Base-by-base conservation (phyloP, 257 asterid species). In the Solanum okadae region DNA sequence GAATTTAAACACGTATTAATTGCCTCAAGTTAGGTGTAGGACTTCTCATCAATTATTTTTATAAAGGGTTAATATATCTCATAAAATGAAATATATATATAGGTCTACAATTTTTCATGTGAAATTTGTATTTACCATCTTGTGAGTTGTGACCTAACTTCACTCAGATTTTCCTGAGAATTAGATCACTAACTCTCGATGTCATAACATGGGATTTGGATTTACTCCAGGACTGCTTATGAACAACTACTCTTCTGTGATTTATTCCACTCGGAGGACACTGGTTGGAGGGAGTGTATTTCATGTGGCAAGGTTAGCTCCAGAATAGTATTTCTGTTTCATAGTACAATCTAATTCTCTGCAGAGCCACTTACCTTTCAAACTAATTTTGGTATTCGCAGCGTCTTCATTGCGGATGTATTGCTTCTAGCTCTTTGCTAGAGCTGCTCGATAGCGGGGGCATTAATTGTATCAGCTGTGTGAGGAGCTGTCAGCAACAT, bases 381-480 rank as follows among this genome's bases (percentile, higher is more conserved):
- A 42, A 5, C 70, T 87, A 31, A 76, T 33, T 87, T 84, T 78
- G 44, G 38, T 65, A 83, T 89, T 90, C 88, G 90, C 95, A 96
- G 99, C 95, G 92, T 91, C 97, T 96, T 93, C 99, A 96, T 85
- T 96, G 98, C 90, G 99, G 99, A 81, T 96, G 99, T 93, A 89
- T 95, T 92, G 98, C 98, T 88, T 95, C 99, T 63, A 93, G 90
- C 92, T 90, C 96, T 22, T 92, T 90, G 88, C 93, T 95, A 20
- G 96, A 92, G 90, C 93, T 95, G 89, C 96, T 95, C 22, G 96
- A 95, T 90, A 91, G 96, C 34, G 98, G 98, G 67, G 99, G 98
- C 37, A 94, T 97, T 37, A 93, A 83, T 86, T 97, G 99, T 90
- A 89, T 88, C 87, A 91, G 92, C 92, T 97, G 99, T 93, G 90